Base-by-base conservation (phyloP, 768 basidiomycete genomes). In the Artomyces pyxidatus region DNA sequence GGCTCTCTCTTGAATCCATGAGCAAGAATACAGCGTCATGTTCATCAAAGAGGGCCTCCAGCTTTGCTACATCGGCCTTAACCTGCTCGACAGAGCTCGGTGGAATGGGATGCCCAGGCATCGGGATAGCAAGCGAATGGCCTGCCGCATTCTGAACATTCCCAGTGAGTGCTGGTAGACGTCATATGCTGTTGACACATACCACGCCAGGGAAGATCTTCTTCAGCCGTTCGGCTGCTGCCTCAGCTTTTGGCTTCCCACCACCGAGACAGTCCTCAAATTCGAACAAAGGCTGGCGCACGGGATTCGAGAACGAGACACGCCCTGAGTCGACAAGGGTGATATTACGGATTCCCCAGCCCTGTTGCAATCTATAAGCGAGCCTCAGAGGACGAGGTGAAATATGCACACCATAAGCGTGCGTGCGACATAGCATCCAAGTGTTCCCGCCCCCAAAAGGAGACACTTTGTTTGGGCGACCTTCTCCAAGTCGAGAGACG, bases 1-100 rank as follows among this genome's bases (percentile, higher is more conserved):
- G 69, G 57, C 90, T 93, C 66, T 99, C 96, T 29, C 95, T 72
- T n/a, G 93, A 97, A 63, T 98, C 96, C 96, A 97, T 98, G 21
- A 98, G 72, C 27, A 97, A 71, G 65, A 93, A 98, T 3, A 97
- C 74, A 0, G 74, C 94, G 60, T 99, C 96, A 60, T 99, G 95
- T 16, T 74, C 71, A 26, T 87, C 83, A 49, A 98, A 75, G 14
- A 98, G 76, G 22, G 72, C 63, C 58, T 94, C 91, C 8, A 99
- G 75, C 57, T 72, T 70, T 27, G 67, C 67, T 0, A 97, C 81
- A 54, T 91, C 84, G n/a, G 72, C 71, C 60, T 78, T 74, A 0
- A 78, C 72, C 57, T 83, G 76, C 2, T 72, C 74, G 4, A 82
- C 62, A 0, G 73, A 74, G 0, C 69, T 66, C 1, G 73, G 71